Conservation (phyloP, 2,329 filamentous ascomycete species). For the Aspergillus carbonarius region DNA sequence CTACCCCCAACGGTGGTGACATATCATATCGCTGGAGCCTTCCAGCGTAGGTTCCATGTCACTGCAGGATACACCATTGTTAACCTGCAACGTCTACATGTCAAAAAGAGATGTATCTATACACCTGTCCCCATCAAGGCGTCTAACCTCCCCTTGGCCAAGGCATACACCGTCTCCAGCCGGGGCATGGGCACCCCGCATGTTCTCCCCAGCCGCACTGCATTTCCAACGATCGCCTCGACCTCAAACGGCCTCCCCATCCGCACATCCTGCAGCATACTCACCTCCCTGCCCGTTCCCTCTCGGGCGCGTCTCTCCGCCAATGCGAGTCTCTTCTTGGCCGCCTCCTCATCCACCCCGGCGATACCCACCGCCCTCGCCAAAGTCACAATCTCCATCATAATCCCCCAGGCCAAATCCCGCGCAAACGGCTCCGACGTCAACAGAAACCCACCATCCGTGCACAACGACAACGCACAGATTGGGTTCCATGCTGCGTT, state of each 20-base stretch:
- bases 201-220: slow-evolving; percentile 42
- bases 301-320: slow-evolving; percentile 38
- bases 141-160: slow-evolving; percentile 38
- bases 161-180: slow-evolving; percentile 47
- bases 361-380: slow-evolving; percentile 43
- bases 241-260: slow-evolving; percentile 47
- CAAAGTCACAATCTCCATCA: slow-evolving; percentile 47
- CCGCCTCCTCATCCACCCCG: slow-evolving; percentile 36
- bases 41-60: no score
- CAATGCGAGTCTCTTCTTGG: slow-evolving; percentile 38
- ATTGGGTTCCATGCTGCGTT: slow-evolving; percentile 64
- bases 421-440: slow-evolving; percentile 38
- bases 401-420: slow-evolving; percentile 41
- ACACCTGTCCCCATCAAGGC: not conserved
- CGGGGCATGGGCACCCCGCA: slow-evolving; percentile 43
- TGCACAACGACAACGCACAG: slow-evolving; percentile 55
- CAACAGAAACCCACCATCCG: slow-evolving; percentile 53
- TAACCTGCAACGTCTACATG: not conserved
- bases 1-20: no score
- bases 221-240: slow-evolving; percentile 52
- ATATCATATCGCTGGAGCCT: no score
- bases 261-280: slow-evolving; percentile 52
- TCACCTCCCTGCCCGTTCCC: slow-evolving; percentile 45
- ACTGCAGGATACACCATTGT: no score
- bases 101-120: not conserved